Percentiles rank a stretch among this genome's conserved stretches.
Evolutionary conservation across 345 rosid genomes (phyloP).

Genomic region (Hirschfeldia incana): DNA sequence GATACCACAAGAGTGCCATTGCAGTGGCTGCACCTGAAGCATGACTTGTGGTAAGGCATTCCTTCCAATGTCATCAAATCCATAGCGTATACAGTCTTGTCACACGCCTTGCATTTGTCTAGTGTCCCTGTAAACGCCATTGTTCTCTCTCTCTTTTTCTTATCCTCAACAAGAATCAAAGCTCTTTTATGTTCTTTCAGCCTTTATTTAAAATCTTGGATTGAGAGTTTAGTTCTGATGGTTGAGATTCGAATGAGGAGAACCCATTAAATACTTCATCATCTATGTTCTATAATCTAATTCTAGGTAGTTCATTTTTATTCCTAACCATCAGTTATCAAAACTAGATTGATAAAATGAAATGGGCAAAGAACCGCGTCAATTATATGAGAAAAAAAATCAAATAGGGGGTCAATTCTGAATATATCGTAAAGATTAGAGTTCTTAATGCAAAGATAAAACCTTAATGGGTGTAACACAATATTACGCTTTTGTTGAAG

Average conservation of each 20-base stretch:
- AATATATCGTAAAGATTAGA: background rate
- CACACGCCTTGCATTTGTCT: too few relatives aligned
- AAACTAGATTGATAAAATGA: background rate
- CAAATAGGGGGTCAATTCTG: background rate
- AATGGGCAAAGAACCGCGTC: background rate
- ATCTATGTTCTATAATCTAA: conserved; percentile 13
- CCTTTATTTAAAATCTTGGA: too few relatives aligned
- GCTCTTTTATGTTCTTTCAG: too few relatives aligned
- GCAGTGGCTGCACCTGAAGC: too few relatives aligned
- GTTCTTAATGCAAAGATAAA: background rate
- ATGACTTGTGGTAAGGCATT: too few relatives aligned
- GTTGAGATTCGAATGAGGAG: conserved; percentile 39
- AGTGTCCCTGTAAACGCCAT: too few relatives aligned
- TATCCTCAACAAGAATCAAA: too few relatives aligned
- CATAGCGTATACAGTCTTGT: too few relatives aligned
- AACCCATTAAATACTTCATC: conserved; percentile 4
- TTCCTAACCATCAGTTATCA: background rate
- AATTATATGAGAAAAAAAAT: background rate
- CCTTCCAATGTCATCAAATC: too few relatives aligned
- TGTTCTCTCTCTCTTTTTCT: too few relatives aligned
- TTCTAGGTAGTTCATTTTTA: conserved; percentile 12
- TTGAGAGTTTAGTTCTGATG: conserved; percentile 15
- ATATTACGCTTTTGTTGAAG: conserved; percentile 98
- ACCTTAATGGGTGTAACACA: conserved; percentile 89
- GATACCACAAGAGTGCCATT: too few relatives aligned